Percentiles rank a stretch among this genome's conserved stretches.
phyloP scores from a whole-genome alignment of 768 basidiomycete genomes.

The Podaxis carcinomalis region DNA sequence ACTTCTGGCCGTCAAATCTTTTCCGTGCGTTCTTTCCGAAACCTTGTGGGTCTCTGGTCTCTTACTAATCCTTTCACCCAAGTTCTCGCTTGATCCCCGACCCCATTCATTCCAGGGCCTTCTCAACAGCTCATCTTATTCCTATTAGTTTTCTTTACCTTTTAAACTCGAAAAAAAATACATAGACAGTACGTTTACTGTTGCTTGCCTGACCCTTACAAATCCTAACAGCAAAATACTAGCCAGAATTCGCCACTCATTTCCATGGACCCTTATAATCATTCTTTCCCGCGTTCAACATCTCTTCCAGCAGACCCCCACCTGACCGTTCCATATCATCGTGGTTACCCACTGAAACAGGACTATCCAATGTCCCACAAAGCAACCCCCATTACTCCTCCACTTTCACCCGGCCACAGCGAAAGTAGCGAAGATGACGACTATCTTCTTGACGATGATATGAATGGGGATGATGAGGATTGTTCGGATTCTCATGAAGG shows the following conservation, averaged over 20 bases:
- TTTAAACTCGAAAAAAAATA: background rate
- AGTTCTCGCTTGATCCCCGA: constrained; percentile 3
- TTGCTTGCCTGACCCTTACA: background rate
- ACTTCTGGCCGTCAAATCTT: background rate
- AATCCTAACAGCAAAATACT: background rate
- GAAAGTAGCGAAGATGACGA: constrained; percentile 12
- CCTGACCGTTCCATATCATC: constrained; percentile 8
- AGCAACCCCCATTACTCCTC: constrained; percentile 16
- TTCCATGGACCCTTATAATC: constrained; percentile 7
- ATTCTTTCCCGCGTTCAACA: constrained; percentile 26
- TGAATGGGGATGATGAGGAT: constrained; percentile 5
- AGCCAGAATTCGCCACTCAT: background rate
- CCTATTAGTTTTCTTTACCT: background rate
- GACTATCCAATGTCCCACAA: background rate
- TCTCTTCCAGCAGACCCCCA: constrained; percentile 21
- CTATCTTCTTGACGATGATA: constrained; percentile 12
- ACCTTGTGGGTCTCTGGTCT: background rate
- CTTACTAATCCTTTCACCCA: background rate
- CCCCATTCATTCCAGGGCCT: background rate
- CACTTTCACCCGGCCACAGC: constrained; percentile 13
- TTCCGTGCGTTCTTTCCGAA: background rate
- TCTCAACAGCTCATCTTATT: constrained; percentile 3
- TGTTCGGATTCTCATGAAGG: constrained; percentile 3
- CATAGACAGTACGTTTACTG: background rate
- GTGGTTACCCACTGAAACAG: background rate